Evolutionary conservation across 768 basidiomycete genomes (phyloP), one percentile per base, ranked within the genome.

Genomic region (Cubamyces lactineus): DNA sequence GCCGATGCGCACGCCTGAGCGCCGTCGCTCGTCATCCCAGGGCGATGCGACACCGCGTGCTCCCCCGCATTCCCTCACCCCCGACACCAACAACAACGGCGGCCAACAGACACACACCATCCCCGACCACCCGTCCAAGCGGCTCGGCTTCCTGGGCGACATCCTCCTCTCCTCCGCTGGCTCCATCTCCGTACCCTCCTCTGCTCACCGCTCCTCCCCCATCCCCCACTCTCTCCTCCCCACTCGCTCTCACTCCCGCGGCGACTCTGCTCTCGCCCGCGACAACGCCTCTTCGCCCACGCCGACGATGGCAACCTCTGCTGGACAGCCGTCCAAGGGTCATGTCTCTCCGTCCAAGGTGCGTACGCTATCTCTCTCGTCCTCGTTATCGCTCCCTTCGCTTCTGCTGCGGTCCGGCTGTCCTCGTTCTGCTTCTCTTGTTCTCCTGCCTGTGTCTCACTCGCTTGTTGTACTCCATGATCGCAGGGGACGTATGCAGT

Each of bases 321-420:
- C 67, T 19, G 63, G 50, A 11, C 69, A 66, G 53, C 53, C 39
- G 23, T 23, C 48, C 21, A 73, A 71, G 58, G 69, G 57, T 7
- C 70, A 74, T 53, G 58, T 67, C 7, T 74, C 73, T 1, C 73
- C 75, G 2, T 71, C 73, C 30, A 76, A 75, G 68, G 73, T 76
- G 58, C 30, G 56, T 55, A 19, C 21, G 5, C 19, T 21, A 12
- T 48, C 51, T 30, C 17, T 28, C 16, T 24, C 50, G 26, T 49
- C 21, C 3, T 19, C 24, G n/a, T 51, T 19, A 28, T 51, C 49
- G 19, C 38, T 40, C 46, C 17, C 48, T 42, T 26, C 16, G 17
- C 21, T 40, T 9, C 41, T 15, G 5, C 23, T 51, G 50, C 50
- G 23, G 2, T 45, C 24, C 41, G 34, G 34, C n/a, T 24, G 19